Base-by-base conservation (phyloP, 1,284 basidiomycete species). In the Cryptococcus jaspeensis region DNA sequence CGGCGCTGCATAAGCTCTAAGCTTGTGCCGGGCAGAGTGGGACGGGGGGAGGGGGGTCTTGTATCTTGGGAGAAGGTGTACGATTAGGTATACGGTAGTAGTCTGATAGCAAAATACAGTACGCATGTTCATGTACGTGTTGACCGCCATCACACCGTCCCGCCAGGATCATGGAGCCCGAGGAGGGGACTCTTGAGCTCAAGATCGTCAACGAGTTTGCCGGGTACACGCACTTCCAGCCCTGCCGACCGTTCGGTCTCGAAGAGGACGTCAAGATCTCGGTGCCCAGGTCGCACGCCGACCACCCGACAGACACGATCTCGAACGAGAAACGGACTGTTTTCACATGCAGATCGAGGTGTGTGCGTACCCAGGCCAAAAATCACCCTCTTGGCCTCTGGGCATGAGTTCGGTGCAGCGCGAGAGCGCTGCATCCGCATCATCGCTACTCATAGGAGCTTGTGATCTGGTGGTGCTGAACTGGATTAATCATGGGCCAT, bases 201-300 rank as follows among this genome's bases (percentile, higher is more conserved):
- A 71, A 73, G 54, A 36, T 70, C 15, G 69, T 67, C 61, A 65
- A 74, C 56, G 71, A 71, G 44, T 70, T 72, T 47, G 56, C 68
- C 4, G 72, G 72, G 18, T 68, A 65, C 52, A 69, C 68, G 0
- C 52, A 66, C 15, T 43, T 59, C 45, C 18, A 48, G 6, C n/a
- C 40, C 3, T 41, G 53, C 15, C 57, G 53, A 15, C 69, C 67
- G 9, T 70, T 64, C 44, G 62, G 66, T 2, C 32, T 60, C 15
- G 11, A 52, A 13, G 54, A 50, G 3, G 50, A 50, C 11, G 53
- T 28, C 22, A 47, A 32, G 23, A 63, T 75, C 22, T 74, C 72
- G 5, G 71, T 73, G 0, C 75, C 76, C 7, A 64, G 76, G n/a
- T 71, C 71, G 1, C 70, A 78, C 58, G 70, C 74, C 5, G 47